Evolutionary conservation across 768 basidiomycete species (phyloP), one percentile per base, ranked within the genome.

Genomic region (Russula lepida): DNA sequence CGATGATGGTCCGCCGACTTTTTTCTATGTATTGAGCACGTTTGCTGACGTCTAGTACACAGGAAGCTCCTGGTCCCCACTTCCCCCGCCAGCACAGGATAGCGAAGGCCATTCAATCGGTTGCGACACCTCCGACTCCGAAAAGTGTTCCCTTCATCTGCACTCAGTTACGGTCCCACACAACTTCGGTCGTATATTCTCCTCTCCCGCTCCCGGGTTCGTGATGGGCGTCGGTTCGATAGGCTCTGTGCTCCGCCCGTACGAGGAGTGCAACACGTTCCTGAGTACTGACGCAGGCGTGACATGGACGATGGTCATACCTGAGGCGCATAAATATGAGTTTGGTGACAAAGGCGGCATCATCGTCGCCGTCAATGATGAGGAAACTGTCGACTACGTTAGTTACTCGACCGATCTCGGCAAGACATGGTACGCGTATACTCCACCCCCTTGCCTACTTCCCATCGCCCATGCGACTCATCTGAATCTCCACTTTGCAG

Each of bases 201-300:
- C 93, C 1, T 94, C 93, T 0, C 87, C 92, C 6, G 95, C 95
- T 0, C 95, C 95, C 0, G 95, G 97, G 0, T 81, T 92, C 62
- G 87, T 92, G 30, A 95, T 99, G 90, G 95, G 90, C n/a, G 93
- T 98, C 2, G 97, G 97, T 6, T 89, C 84, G 0, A 80, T 97
- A 37, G 94, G 95, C 2, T 74, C 79, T 23, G 71, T 74, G 13
- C 76, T 98, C 8, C 70, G 76, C 19, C 75, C 83, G 0, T 98
- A 98, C 67, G 84, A 88, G 46, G 86, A 97, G 39, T 86, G 89
- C 68, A 92, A 97, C 68, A 98, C 95, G 0, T 99, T 97, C 77
- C 71, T 98, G 62, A 95, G 92, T 66, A 87, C 80, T 0, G 92
- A 99, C 68, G 94, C 86, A 0, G 97, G 97, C 1, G 66, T 93